Conservation (phyloP, 495 filamentous ascomycete genomes). For the Penicillium flavigenum region DNA sequence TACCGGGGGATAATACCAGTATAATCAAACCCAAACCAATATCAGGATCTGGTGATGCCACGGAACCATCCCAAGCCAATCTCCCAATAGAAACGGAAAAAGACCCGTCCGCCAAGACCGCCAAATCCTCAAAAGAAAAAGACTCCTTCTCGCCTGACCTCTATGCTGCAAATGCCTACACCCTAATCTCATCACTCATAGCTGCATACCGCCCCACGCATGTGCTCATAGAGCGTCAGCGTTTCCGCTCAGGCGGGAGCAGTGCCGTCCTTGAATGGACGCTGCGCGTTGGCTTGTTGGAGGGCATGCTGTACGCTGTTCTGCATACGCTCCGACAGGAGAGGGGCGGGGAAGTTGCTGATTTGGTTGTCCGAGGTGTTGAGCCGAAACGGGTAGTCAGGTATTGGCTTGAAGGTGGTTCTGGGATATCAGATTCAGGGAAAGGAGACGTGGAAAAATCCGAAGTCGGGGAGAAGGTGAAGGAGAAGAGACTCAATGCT, state of each 20-base stretch:
- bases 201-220: constrained; percentile 57
- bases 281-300: constrained; percentile 82
- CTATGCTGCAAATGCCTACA: constrained; percentile 62
- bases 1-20: not conserved
- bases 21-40: not conserved
- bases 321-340: constrained; percentile 55
- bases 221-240: constrained; percentile 87
- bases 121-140: constrained; percentile 14
- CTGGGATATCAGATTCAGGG: not conserved
- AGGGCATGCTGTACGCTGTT: constrained; percentile 83
- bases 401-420: constrained; percentile 35
- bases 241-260: constrained; percentile 68
- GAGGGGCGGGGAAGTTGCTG: constrained; percentile 22
- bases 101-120: not conserved
- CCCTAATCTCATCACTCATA: constrained; percentile 54
- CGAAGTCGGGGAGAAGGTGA: constrained; percentile 18
- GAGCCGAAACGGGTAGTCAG: constrained; percentile 42
- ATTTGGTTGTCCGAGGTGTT: constrained; percentile 34
- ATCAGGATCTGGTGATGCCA: not conserved
- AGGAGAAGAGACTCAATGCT: constrained; percentile 26
- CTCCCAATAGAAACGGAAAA: constrained; percentile 1
- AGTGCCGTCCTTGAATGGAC: constrained; percentile 83
- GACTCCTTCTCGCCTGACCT: constrained; percentile 56
- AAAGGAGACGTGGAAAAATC: constrained; percentile 9
- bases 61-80: not conserved